phyloP scores from a whole-genome alignment of 768 basidiomycete species.

The Leccinum incarnatum region DNA sequence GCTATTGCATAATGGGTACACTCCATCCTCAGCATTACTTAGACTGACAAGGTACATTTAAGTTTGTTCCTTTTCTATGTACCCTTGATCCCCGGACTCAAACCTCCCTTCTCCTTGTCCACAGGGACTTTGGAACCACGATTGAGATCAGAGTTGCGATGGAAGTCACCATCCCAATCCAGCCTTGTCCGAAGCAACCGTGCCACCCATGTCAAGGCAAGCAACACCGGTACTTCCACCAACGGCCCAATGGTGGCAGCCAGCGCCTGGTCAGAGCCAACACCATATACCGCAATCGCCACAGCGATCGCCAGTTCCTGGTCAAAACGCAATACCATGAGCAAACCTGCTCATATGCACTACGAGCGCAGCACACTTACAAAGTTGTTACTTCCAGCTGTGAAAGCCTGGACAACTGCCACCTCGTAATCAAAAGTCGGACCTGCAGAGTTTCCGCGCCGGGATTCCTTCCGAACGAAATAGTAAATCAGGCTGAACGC shows the following conservation, averaged over 20 bases:
- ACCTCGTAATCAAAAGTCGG: slow-evolving; percentile 55
- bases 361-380: slow-evolving; percentile 36
- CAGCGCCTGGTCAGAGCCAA: slow-evolving; percentile 73
- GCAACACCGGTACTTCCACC: slow-evolving; percentile 77
- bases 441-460: not conserved
- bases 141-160: not conserved
- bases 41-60: too few species aligned
- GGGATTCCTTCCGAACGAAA: slow-evolving; percentile 37
- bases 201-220: slow-evolving; percentile 65
- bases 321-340: not conserved
- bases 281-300: slow-evolving; percentile 73
- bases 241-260: slow-evolving; percentile 78
- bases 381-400: slow-evolving; percentile 77
- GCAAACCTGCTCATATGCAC: not conserved
- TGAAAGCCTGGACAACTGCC: slow-evolving; percentile 77
- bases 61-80: too few species aligned
- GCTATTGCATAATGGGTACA: too few species aligned
- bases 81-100: not conserved
- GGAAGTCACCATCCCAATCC: not conserved
- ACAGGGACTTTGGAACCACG: not conserved
- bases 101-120: not conserved
- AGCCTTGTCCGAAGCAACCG: slow-evolving; percentile 43
- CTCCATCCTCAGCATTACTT: too few species aligned
- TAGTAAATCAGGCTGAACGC: slow-evolving; percentile 58
- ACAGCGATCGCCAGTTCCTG: slow-evolving; percentile 85